phyloP scores from a whole-genome alignment of 768 basidiomycete genomes.

The Agrocybe pediades region DNA sequence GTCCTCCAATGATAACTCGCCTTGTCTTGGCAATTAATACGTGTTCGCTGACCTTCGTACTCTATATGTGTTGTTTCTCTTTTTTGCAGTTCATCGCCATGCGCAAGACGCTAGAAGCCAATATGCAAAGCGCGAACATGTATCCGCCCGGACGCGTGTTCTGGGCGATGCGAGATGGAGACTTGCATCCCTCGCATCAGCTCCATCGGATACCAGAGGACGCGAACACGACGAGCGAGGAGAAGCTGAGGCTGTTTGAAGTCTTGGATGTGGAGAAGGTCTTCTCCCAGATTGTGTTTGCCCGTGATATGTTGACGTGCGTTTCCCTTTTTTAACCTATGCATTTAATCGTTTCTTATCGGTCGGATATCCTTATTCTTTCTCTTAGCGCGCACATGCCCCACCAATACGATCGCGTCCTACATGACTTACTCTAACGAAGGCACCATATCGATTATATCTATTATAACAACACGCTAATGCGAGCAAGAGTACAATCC shows the following conservation, averaged over 20 bases:
- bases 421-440: conserved; percentile 66
- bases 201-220: conserved; percentile 20
- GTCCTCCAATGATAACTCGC: not conserved
- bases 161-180: conserved; percentile 77
- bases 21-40: not conserved
- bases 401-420: conserved; percentile 75
- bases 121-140: conserved; percentile 73
- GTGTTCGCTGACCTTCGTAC: not conserved
- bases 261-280: conserved; percentile 76
- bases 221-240: conserved; percentile 19
- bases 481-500: no score
- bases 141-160: conserved; percentile 79
- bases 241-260: conserved; percentile 73
- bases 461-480: not conserved
- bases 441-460: not conserved
- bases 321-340: no score
- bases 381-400: conserved; percentile 68
- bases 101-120: conserved; percentile 83
- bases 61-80: not conserved
- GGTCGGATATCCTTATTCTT: conserved; percentile 4
- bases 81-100: conserved; percentile 73
- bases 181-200: conserved; percentile 63
- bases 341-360: conserved; percentile 3
- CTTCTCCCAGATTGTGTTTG: conserved; percentile 81
- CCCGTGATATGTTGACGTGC: conserved; percentile 80